These are phyloP conservation scores for Nissolia schottii DNA, from an alignment of 306 rosid species.

Conservation along the genomic window DNA sequence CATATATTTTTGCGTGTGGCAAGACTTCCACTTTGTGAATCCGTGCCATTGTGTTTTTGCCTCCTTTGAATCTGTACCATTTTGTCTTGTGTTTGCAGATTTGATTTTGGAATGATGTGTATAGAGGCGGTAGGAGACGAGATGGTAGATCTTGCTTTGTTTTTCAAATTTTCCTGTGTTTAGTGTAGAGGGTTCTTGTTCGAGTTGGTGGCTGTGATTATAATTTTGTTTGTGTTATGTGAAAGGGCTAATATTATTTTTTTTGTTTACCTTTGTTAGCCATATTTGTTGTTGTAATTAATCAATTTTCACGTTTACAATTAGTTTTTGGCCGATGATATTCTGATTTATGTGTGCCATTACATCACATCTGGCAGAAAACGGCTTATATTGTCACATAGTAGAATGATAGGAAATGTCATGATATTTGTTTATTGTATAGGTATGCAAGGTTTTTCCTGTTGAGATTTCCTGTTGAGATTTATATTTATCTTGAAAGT, in stretches of 20 bases:
- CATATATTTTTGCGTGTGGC: background rate
- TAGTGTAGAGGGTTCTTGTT: slow-evolving; percentile 11
- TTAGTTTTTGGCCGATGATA: slow-evolving; percentile 23
- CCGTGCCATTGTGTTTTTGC: background rate
- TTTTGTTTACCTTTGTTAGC: slow-evolving; percentile 16
- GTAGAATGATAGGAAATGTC: background rate
- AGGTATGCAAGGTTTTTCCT: background rate
- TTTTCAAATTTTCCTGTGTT: slow-evolving; percentile 16
- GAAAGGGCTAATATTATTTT: slow-evolving; percentile 18
- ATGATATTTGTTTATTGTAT: background rate
- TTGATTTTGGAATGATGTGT: slow-evolving; percentile 17
- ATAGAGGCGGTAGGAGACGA: slow-evolving; percentile 18
- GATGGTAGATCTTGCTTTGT: background rate
- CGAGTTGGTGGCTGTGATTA: slow-evolving; percentile 28
- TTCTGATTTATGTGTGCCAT: background rate
- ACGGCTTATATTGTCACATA: background rate
- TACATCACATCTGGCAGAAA: slow-evolving; percentile 3
- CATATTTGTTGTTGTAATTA: slow-evolving; percentile 48
- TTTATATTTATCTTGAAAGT: too few species aligned
- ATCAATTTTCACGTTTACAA: slow-evolving; percentile 6
- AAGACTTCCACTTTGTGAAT: background rate
- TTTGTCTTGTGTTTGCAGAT: slow-evolving; percentile 37
- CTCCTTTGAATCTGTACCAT: background rate
- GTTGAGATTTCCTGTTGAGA: background rate
- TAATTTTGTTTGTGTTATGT: slow-evolving; percentile 20